These are phyloP conservation scores for Quercus alba DNA, from an alignment of 306 rosid genomes.

Conservation along the genomic window DNA sequence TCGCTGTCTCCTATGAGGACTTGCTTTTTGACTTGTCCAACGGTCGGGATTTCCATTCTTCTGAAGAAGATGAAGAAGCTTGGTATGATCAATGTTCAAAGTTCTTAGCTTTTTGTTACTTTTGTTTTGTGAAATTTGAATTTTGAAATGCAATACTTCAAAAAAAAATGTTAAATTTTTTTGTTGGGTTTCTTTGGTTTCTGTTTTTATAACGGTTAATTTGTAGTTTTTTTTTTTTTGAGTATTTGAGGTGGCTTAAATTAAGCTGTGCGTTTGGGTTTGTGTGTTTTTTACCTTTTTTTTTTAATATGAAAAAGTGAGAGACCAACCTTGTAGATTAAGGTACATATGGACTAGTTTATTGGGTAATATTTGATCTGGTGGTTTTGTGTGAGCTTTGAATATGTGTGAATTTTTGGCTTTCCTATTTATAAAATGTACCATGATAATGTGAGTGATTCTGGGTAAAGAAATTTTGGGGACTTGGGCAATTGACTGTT, in stretches of 20 bases:
- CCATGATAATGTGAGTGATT: background rate
- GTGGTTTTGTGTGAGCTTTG: constrained; percentile 6
- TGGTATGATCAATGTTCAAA: constrained; percentile 45
- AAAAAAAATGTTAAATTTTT: background rate
- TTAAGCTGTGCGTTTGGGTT: constrained; percentile 12
- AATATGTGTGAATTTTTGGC: background rate
- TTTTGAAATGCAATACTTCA: constrained; percentile 24
- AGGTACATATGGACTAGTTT: no score
- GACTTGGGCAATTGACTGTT: background rate
- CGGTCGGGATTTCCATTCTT: constrained; percentile 33
- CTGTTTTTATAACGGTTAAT: background rate
- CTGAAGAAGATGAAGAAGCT: constrained; percentile 45
- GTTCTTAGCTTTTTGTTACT: constrained; percentile 2
- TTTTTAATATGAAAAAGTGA: background rate
- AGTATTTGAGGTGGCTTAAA: background rate
- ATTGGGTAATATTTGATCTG: background rate
- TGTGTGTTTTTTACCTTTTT: background rate
- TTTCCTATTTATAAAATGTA: background rate
- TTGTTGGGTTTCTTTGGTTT: constrained; percentile 1
- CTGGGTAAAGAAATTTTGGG: constrained; percentile 6
- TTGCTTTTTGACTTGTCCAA: constrained; percentile 38
- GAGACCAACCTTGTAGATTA: constrained; percentile 11
- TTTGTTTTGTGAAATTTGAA: constrained; percentile 14
- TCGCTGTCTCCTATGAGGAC: constrained; percentile 60
- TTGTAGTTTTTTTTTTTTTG: constrained; percentile 6